These are phyloP conservation scores for Agaricales sp. DNA, from an alignment of 1,284 basidiomycete species.

Conservation along the genomic window DNA sequence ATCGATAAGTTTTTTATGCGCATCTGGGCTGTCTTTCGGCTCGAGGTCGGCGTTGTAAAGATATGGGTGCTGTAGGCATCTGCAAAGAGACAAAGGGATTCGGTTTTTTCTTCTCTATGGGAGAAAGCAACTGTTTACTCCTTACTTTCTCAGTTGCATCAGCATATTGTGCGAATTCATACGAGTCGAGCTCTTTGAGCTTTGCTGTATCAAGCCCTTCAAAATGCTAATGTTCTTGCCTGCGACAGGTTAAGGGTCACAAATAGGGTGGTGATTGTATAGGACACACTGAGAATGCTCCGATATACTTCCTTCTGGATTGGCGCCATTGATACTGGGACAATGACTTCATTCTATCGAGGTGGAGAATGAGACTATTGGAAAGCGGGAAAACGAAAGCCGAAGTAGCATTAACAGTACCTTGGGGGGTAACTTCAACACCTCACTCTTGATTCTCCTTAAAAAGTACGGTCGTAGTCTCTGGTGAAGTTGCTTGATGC, in stretches of 20 bases:
- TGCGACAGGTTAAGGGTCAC: conserved; percentile 18
- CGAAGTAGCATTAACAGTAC: conserved; percentile 26
- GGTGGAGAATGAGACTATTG: conserved; percentile 10
- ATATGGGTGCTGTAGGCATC: conserved; percentile 87
- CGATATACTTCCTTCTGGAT: conserved; percentile 88
- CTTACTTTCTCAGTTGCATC: conserved; percentile 80
- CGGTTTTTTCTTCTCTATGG: conserved; percentile 1
- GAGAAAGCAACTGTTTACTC: conserved; percentile 8
- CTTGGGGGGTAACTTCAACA: conserved; percentile 87
- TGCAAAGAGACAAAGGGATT: conserved; percentile 17
- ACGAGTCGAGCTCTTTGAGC: conserved; percentile 23
- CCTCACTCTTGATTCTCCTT: conserved; percentile 87
- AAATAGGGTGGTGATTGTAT: background rate
- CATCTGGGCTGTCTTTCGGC: conserved; percentile 49
- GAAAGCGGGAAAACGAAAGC: conserved; percentile 1
- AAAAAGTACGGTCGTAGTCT: conserved; percentile 86
- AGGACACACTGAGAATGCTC: conserved; percentile 58
- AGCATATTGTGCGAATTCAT: conserved; percentile 57
- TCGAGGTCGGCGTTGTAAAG: conserved; percentile 79
- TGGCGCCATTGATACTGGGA: conserved; percentile 84
- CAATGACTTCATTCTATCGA: conserved; percentile 88
- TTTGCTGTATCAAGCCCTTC: conserved; percentile 35
- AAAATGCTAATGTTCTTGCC: conserved; percentile 63
- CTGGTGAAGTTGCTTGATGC: conserved; percentile 70
- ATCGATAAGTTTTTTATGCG: conserved; percentile 74